Evolutionary conservation across 331 rosid genomes (phyloP).

Genomic region (Rosa hybrid): DNA sequence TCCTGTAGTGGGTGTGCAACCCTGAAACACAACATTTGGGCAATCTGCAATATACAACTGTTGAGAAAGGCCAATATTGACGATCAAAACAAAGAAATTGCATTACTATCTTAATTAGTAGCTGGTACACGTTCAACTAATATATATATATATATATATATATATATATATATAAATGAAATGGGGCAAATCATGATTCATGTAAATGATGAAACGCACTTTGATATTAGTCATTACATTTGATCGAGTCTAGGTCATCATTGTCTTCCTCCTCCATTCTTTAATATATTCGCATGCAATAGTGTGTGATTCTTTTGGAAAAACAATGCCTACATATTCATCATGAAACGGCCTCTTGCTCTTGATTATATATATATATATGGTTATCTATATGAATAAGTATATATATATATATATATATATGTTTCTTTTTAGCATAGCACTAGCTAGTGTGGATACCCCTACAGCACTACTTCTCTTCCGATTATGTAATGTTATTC

Average conservation of each 20-base stretch:
- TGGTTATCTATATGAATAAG: not conserved
- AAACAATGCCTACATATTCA: not conserved
- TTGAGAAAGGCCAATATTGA: not conserved
- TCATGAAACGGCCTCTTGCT: not conserved
- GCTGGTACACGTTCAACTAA: not conserved
- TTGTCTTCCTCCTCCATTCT: not conserved
- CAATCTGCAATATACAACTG: not conserved
- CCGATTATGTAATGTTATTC: too few species aligned
- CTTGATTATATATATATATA: not conserved
- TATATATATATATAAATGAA: not conserved
- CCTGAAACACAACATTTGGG: not conserved
- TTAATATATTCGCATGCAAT: not conserved
- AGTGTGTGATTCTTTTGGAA: not conserved
- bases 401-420: not conserved
- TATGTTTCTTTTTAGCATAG: too few species aligned
- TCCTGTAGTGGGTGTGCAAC: too few species aligned
- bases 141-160: not conserved
- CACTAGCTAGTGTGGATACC: not conserved
- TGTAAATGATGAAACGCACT: slow-evolving; percentile 1
- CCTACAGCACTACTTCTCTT: not conserved
- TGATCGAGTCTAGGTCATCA: not conserved
- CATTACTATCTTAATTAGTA: not conserved
- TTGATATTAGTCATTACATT: not conserved
- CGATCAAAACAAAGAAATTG: not conserved
- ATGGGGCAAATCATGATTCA: not conserved